phyloP scores from a whole-genome alignment of 495 filamentous ascomycete genomes.

The Penicillium subrubescens region DNA sequence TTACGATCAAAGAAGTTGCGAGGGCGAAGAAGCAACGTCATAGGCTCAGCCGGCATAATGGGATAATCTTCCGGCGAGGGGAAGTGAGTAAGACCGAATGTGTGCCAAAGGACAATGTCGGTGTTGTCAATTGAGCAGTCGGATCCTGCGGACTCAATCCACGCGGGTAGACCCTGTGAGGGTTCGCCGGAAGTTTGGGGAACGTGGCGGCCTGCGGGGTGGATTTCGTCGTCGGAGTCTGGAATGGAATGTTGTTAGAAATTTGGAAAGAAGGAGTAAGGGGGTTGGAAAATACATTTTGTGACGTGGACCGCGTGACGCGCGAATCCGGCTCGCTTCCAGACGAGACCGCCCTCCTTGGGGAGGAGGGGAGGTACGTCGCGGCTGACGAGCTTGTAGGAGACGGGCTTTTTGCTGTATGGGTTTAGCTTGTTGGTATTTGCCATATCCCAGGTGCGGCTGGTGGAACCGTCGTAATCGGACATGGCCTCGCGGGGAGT shows the following conservation, averaged over 20 bases:
- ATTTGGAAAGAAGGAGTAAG: neutral
- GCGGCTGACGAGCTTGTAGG: slow-evolving; percentile 88
- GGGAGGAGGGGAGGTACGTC: slow-evolving; percentile 82
- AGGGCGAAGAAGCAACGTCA: slow-evolving; percentile 81
- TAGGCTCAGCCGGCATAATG: slow-evolving; percentile 91
- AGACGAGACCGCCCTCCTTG: slow-evolving; percentile 80
- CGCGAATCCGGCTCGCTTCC: slow-evolving; percentile 93
- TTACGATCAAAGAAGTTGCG: slow-evolving; percentile 87
- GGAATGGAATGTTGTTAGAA: slow-evolving; percentile 31
- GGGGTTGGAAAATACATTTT: slow-evolving; percentile 61
- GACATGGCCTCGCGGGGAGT: slow-evolving; percentile 72
- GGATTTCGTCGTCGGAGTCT: slow-evolving; percentile 85
- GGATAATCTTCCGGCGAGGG: slow-evolving; percentile 92
- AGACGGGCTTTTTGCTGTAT: slow-evolving; percentile 82
- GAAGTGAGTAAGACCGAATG: slow-evolving; percentile 92
- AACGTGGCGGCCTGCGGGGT: slow-evolving; percentile 91
- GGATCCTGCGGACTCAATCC: slow-evolving; percentile 72
- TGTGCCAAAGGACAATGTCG: slow-evolving; percentile 94
- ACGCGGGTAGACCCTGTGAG: slow-evolving; percentile 74
- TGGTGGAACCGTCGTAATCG: slow-evolving; percentile 79
- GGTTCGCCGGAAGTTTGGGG: slow-evolving; percentile 90
- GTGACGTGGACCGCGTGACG: slow-evolving; percentile 91
- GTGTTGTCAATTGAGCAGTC: slow-evolving; percentile 74
- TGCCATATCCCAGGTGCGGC: slow-evolving; percentile 88
- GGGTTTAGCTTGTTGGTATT: slow-evolving; percentile 84